phyloP scores from a whole-genome alignment of 495 filamentous ascomycete species.

The Clohesyomyces aquaticus region DNA sequence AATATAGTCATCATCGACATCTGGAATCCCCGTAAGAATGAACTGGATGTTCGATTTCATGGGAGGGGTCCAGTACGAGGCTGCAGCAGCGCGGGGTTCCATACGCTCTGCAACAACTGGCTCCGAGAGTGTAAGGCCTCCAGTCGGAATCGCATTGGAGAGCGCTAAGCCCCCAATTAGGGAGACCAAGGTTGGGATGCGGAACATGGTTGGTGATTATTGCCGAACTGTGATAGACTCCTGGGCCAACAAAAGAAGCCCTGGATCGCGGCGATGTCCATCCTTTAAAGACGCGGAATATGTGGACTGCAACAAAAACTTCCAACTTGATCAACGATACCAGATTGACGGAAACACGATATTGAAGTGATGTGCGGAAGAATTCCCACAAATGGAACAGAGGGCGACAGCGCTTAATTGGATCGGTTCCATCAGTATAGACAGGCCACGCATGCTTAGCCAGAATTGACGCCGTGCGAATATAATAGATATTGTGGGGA shows the following conservation, averaged over 20 bases:
- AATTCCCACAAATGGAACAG: neutral
- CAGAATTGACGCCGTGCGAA: neutral
- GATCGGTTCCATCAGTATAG: neutral
- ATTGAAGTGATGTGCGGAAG: constrained; percentile 10
- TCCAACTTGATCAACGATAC: neutral
- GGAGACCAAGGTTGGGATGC: constrained; percentile 2
- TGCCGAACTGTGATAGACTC: neutral
- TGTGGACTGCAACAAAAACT: neutral
- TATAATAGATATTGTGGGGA: constrained; percentile 8
- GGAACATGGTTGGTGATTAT: constrained; percentile 6
- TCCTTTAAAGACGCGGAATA: constrained; percentile 1
- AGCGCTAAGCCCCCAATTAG: constrained; percentile 14
- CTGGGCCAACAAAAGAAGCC: neutral
- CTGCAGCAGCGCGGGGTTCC: neutral
- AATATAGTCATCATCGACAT: constrained; percentile 25
- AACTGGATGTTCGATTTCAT: constrained; percentile 33
- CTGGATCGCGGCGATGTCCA: neutral
- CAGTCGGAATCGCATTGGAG: constrained; percentile 18
- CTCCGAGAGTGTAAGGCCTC: constrained; percentile 19
- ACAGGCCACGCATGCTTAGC: neutral
- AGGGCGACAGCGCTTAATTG: constrained; percentile 6
- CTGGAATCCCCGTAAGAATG: constrained; percentile 28
- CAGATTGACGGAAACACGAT: neutral
- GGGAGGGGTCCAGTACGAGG: constrained; percentile 28
- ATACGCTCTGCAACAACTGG: constrained; percentile 21